Conservation (phyloP, 2,329 filamentous ascomycete genomes). For the Botrytis fragariae region DNA sequence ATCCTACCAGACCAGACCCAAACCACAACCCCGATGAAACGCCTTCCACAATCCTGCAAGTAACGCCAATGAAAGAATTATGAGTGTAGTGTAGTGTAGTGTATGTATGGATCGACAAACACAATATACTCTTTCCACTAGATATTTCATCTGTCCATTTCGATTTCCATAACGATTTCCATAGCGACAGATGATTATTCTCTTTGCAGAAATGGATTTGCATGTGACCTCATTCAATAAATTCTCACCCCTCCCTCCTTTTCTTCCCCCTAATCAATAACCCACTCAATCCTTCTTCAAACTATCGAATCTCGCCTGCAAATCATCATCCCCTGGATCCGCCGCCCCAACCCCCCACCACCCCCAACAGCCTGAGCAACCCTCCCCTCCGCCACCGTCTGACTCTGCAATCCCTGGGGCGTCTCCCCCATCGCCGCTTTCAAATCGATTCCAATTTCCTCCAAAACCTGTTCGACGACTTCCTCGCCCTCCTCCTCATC, state of each 20-base stretch:
- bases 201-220: slow-evolving; percentile 89
- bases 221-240: slow-evolving; percentile 96
- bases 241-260: background rate
- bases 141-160: slow-evolving; percentile 84
- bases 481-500: slow-evolving; percentile 96
- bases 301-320: slow-evolving; percentile 90
- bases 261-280: slow-evolving; percentile 44
- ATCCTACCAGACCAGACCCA: background rate
- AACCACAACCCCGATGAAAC: background rate
- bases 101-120: slow-evolving; percentile 64
- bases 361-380: slow-evolving; percentile 85
- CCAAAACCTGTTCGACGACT: slow-evolving; percentile 91
- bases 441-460: slow-evolving; percentile 94
- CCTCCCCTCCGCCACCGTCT: slow-evolving; percentile 67
- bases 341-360: slow-evolving; percentile 56
- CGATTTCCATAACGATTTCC: slow-evolving; percentile 98
- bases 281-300: slow-evolving; percentile 44
- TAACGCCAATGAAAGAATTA: background rate
- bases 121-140: slow-evolving; percentile 84
- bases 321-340: slow-evolving; percentile 74
- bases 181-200: slow-evolving; percentile 92
- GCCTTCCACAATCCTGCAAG: background rate
- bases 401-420: slow-evolving; percentile 76
- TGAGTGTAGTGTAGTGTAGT: no score
- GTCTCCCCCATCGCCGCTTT: slow-evolving; percentile 88